phyloP scores from a whole-genome alignment of 1,139 yeast genomes.

The Lodderomyces pseudojiufengensis region DNA sequence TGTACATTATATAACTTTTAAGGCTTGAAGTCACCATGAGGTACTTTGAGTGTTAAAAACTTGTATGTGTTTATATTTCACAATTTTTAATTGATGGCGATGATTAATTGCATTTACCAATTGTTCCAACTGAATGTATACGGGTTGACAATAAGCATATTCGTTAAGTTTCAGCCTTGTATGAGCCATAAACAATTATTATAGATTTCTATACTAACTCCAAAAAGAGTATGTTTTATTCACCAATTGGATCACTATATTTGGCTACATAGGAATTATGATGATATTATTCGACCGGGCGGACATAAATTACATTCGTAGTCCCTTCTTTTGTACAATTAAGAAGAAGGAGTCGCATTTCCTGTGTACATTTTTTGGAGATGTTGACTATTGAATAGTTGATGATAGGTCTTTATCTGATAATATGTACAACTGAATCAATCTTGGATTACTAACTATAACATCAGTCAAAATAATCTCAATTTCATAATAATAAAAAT shows the following conservation, averaged over 20 bases:
- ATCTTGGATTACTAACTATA: too few species aligned
- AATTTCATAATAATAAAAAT: not conserved
- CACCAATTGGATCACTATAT: too few species aligned
- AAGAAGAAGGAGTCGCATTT: constrained; percentile 53
- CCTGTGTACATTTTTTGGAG: constrained; percentile 63
- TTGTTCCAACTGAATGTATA: constrained; percentile 75
- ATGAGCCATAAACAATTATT: constrained; percentile 45
- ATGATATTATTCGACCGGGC: constrained; percentile 76
- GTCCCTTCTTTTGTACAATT: constrained; percentile 48
- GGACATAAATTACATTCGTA: constrained; percentile 56
- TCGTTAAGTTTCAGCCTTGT: constrained; percentile 89
- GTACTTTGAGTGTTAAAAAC: too few species aligned
- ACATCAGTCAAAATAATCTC: too few species aligned
- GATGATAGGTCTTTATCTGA: constrained; percentile 65
- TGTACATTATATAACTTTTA: too few species aligned
- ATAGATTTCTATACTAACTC: constrained; percentile 1
- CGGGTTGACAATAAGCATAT: constrained; percentile 68
- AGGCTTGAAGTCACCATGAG: too few species aligned
- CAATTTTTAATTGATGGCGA: constrained; percentile 28
- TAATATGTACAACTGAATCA: constrained; percentile 2
- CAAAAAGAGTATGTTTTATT: constrained; percentile 6
- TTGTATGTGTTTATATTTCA: too few species aligned
- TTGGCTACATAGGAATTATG: too few species aligned
- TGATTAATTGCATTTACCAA: constrained; percentile 75
- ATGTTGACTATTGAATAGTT: constrained; percentile 50